A percentile compares a stretch with the other conserved stretches of the same genome.
Conservation (phyloP, 164 flowering plant species). For the Dillenia suffruticosa region DNA sequence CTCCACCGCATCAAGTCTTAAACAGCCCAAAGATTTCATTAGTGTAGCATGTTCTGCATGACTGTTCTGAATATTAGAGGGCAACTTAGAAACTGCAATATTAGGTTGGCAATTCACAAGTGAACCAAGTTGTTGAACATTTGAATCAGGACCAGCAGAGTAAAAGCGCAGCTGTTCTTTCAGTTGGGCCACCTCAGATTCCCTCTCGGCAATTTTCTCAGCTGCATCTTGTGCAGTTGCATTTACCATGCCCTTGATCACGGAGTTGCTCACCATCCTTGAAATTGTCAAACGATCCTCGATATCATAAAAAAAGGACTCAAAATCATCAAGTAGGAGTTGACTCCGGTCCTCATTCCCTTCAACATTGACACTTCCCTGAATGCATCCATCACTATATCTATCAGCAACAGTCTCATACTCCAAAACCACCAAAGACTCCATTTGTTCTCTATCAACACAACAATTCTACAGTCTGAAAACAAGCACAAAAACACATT, state of each 20-base stretch:
- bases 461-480: not conserved
- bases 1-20: conserved; percentile 27
- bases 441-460: conserved; percentile 1
- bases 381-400: conserved; percentile 13
- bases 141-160: conserved; percentile 19
- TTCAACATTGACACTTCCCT: conserved; percentile 10
- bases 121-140: conserved; percentile 3
- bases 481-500: no score
- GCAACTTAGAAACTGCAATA: not conserved
- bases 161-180: conserved; percentile 28
- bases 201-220: conserved; percentile 46
- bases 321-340: conserved; percentile 59
- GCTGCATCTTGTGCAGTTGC: conserved; percentile 71
- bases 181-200: conserved; percentile 44
- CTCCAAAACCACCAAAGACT: conserved; percentile 10
- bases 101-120: conserved; percentile 1
- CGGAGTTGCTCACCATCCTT: conserved; percentile 79
- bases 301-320: conserved; percentile 66
- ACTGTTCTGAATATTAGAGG: conserved; percentile 8
- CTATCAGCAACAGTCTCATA: not conserved
- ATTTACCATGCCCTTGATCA: conserved; percentile 71
- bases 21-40: conserved; percentile 20
- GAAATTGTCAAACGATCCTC: conserved; percentile 60
- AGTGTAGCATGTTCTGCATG: conserved; percentile 17
- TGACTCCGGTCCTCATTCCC: conserved; percentile 32